Percentiles rank a stretch among this genome's conserved stretches.
Conservation (phyloP, 2,329 filamentous ascomycete genomes). For the Verticillium longisporum region DNA sequence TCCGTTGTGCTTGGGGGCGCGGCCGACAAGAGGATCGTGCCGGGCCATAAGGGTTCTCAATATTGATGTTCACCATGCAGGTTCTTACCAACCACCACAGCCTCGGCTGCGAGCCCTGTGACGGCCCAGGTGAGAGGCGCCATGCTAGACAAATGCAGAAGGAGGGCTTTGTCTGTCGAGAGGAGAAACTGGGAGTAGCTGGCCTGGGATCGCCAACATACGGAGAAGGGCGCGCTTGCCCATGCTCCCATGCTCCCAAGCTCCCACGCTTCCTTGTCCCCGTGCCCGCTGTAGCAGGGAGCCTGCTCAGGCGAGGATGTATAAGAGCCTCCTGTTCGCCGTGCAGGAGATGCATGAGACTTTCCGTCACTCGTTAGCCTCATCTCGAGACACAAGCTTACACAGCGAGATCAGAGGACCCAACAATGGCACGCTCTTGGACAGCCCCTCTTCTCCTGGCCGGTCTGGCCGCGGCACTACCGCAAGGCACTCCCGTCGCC, state of each 20-base stretch:
- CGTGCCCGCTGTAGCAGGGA: no score
- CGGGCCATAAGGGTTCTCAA: constrained; percentile 1
- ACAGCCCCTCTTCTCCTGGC: constrained; percentile 1
- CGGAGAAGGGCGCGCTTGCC: background rate
- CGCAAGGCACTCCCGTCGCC: constrained; percentile 3
- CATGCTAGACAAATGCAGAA: background rate
- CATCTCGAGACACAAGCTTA: background rate
- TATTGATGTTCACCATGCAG: background rate
- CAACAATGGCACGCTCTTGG: background rate
- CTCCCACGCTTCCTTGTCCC: background rate
- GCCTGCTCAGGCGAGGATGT: background rate
- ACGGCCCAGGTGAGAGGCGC: background rate
- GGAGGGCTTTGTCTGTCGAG: background rate
- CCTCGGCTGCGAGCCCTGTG: background rate
- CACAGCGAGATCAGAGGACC: background rate
- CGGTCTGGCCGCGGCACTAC: constrained; percentile 5
- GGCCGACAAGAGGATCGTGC: background rate
- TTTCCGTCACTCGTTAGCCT: background rate
- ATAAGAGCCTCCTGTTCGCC: background rate
- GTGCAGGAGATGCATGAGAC: background rate
- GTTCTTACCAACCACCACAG: background rate
- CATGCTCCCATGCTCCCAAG: background rate
- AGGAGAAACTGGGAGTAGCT: background rate
- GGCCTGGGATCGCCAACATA: background rate
- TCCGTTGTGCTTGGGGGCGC: background rate